Evolutionary conservation across 148 eudicot genomes (phyloP).

Genomic region (Chenopodium berlandieri): DNA sequence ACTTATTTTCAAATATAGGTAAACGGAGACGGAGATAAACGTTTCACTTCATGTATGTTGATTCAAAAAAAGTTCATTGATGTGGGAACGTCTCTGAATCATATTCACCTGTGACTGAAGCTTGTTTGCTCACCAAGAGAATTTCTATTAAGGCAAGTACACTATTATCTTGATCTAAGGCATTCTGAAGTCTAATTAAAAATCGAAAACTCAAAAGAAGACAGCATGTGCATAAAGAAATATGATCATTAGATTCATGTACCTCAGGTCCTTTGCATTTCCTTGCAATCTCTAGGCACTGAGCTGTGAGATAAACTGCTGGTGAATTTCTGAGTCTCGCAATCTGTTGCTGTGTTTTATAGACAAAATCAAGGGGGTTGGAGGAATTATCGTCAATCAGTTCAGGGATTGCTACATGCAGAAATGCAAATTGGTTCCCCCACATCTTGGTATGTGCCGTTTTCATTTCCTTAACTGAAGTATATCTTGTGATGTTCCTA

Average conservation of each 20-base stretch:
- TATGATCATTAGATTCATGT: neutral
- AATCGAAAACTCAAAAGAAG: too few relatives aligned
- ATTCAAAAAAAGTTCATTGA: too few relatives aligned
- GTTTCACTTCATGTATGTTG: too few relatives aligned
- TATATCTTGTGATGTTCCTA: neutral
- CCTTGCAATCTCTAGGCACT: constrained; percentile 47
- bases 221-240: too few relatives aligned
- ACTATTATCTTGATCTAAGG: too few relatives aligned
- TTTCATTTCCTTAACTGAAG: neutral
- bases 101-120: too few relatives aligned
- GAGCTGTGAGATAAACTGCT: constrained; percentile 57
- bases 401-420: neutral
- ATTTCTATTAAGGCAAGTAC: too few relatives aligned
- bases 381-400: neutral
- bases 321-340: constrained; percentile 47
- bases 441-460: neutral
- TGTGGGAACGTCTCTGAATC: too few relatives aligned
- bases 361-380: constrained; percentile 50
- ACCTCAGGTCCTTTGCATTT: constrained; percentile 73
- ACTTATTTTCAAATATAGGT: too few relatives aligned
- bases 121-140: too few relatives aligned
- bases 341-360: constrained; percentile 44
- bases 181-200: too few relatives aligned
- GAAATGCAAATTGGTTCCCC: neutral
- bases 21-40: too few relatives aligned